Conservation (phyloP, 371 early-diverging fungal species). For the Mortierella sp. region DNA sequence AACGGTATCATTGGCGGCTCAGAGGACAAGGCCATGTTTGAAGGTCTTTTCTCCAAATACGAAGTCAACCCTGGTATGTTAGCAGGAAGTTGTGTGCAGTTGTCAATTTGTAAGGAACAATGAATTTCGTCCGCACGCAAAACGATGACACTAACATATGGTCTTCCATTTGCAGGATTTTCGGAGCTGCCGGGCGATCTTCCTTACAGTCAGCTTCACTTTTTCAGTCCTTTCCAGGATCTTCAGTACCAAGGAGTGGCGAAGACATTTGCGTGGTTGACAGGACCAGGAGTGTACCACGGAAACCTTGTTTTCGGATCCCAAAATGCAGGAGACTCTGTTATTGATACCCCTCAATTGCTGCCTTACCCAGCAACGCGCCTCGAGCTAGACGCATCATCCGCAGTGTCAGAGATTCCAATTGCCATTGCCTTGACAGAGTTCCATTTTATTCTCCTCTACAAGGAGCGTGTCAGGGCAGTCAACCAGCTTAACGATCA, state of each 20-base stretch:
- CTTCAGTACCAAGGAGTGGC: conserved; percentile 76
- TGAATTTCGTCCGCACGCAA: neutral
- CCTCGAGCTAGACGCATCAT: conserved; percentile 61
- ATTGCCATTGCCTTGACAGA: conserved; percentile 85
- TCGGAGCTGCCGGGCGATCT: conserved; percentile 84
- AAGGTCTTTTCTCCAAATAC: conserved; percentile 72
- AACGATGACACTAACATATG: neutral
- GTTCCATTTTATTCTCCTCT: conserved; percentile 90
- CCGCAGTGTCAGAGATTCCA: conserved; percentile 70
- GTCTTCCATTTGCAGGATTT: conserved; percentile 61
- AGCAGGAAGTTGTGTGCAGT: neutral
- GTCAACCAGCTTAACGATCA: conserved; percentile 84
- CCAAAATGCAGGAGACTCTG: conserved; percentile 81
- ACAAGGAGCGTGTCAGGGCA: conserved; percentile 79
- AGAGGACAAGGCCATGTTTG: conserved; percentile 71
- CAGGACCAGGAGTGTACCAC: conserved; percentile 86
- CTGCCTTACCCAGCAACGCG: conserved; percentile 80
- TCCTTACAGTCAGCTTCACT: conserved; percentile 70
- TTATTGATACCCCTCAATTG: conserved; percentile 82
- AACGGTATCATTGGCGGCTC: conserved; percentile 38
- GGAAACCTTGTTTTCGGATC: conserved; percentile 85
- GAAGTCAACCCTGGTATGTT: conserved; percentile 67
- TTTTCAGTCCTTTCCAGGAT: conserved; percentile 77
- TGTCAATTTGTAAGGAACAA: neutral
- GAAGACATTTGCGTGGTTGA: conserved; percentile 84